Base-by-base conservation (phyloP, 495 filamentous ascomycete species). In the Amniculicola lignicola region DNA sequence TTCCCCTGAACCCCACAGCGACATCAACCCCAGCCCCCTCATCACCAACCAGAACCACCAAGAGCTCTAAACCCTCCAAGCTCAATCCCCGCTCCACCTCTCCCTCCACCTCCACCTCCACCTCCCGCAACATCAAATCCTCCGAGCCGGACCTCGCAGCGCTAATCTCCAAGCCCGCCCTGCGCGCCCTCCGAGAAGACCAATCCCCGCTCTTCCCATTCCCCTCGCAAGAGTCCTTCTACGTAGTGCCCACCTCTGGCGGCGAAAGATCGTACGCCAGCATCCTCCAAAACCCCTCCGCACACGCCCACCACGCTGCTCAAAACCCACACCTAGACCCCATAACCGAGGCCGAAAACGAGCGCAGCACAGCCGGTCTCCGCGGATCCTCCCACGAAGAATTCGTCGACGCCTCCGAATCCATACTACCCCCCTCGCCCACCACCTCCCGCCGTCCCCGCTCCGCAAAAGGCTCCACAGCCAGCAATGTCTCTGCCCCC, bases 241-340 rank as follows among this genome's bases (percentile, higher is more conserved):
- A 96, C 66, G 88, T 98, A 1, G 93, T 98, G 0, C 93, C 92
- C 7, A 84, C 87, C 0, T 87, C 88, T 4, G 93, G 93, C 23
- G 88, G 89, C 51, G 95, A 90, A 0, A 81, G 88, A 36, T 87
- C 88, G 0, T 98, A 97, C 66, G 91, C 93, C 3, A 86, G 82
- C 38, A 94, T 98, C 23, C 73, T 96, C 1, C 81, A 80, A 7
- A 82, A 87, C 51, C 85, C 82, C 2, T 79, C 86, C 46, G 86
- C 83, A 47, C 85, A 83, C 48, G 84, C 73, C 72, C 77, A 67
- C 31, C 73, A 23, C 78, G 60, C 31, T 40, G 76, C 40, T 71
- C 75, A 51, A 69, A 72, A 4, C 71, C 71, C 35, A 39, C 62
- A 57, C 59, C 69, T 41, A 61, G 54, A 38, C 68, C 70, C 70